Base-by-base conservation (phyloP, 257 asterid species). In the Lycium ferocissimum region DNA sequence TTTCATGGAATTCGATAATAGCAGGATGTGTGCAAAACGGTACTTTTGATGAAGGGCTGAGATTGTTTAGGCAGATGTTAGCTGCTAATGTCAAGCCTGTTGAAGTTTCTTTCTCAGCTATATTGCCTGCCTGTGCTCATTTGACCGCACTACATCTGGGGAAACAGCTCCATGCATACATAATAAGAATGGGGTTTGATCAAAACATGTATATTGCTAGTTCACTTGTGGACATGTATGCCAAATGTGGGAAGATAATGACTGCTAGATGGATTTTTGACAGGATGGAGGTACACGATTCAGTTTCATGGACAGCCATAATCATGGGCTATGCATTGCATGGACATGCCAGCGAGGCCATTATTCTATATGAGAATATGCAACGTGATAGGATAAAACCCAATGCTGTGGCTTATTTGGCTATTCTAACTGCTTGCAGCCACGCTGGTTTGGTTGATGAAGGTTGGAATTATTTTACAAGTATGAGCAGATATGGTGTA, bases 121-220 rank as follows among this genome's bases (percentile, higher is more conserved):
- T 96, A 87, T 86, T 96, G 73, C 99, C 99, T 0, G 97, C 98
- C 3, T 96, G 98, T 92, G 97, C 94, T 49, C 95, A 95, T 91
- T 88, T 95, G 85, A 86, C 95, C 2, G 89, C 95, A 4, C 85
- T 92, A 4, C 89, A 86, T 85, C 85, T 96, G 85, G 99, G 99
- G 80, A 95, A 91, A 87, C 97, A 96, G 91, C 97, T 96, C 80
- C 99, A 96, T 33, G 93, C 92, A 72, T 91, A 87, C 86, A 91
- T 94, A 33, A 85, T 89, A n/a, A 91, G 98, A 84, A 87, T 80
- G 10, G 93, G 93, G 1, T 92, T 94, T 88, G 90, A 85, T 84
- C 90, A 86, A 54, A 96, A 95, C 62, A 85, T 91, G 80, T 94
- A 86, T 86, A 89, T 96, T 35, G 94, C 94, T 78, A 94, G 97